phyloP scores from a whole-genome alignment of 768 basidiomycete genomes.

The Lentinula boryana region DNA sequence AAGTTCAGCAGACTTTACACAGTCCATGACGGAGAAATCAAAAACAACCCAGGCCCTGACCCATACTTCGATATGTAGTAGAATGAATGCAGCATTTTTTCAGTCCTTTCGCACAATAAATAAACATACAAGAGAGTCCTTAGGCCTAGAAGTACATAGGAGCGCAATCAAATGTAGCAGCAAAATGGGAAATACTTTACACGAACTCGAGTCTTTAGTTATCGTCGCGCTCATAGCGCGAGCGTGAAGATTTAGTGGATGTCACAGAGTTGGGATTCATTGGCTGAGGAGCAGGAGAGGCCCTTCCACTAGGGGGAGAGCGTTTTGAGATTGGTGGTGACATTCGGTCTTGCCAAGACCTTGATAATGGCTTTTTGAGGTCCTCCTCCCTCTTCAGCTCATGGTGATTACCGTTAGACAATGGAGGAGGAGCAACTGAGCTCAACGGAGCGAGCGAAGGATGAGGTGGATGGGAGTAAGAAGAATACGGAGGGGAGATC shows the following conservation, averaged over 20 bases:
- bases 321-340: slow-evolving; percentile 1
- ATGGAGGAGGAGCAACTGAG: neutral
- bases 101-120: too few relatives aligned
- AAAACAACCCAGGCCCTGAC: too few relatives aligned
- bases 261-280: neutral
- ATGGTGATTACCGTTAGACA: neutral
- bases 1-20: too few relatives aligned
- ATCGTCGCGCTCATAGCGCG: neutral
- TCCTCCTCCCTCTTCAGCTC: neutral
- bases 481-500: slow-evolving; percentile 6
- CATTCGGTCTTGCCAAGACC: slow-evolving; percentile 1
- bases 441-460: slow-evolving; percentile 4
- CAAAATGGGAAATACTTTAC: neutral
- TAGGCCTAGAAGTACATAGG: too few relatives aligned
- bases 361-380: neutral
- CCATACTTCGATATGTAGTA: too few relatives aligned
- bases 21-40: too few relatives aligned
- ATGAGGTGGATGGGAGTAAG: slow-evolving; percentile 5
- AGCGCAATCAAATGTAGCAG: too few relatives aligned
- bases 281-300: neutral
- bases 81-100: too few relatives aligned
- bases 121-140: too few relatives aligned
- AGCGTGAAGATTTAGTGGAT: neutral
- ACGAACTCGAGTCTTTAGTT: neutral
- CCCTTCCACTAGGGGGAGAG: neutral